Evolutionary conservation across 371 early-diverging fungal genomes (phyloP).

Genomic region (Rhizomucor pusillus): DNA sequence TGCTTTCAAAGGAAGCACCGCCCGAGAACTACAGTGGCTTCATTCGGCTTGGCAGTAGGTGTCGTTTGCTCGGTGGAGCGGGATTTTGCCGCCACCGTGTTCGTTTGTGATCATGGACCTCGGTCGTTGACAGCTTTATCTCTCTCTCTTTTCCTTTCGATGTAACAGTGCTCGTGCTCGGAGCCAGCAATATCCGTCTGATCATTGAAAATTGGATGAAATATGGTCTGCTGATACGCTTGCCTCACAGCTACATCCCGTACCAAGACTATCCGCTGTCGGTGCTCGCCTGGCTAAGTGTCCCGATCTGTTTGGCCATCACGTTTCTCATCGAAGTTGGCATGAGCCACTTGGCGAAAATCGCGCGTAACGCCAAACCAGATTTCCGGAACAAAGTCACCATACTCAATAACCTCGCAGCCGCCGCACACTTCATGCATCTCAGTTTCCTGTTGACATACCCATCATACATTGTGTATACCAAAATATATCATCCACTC

Average conservation of each 20-base stretch:
- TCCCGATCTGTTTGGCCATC: conserved; percentile 51
- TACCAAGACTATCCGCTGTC: conserved; percentile 55
- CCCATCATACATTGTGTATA: conserved; percentile 71
- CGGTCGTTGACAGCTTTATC: not conserved
- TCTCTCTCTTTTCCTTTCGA: not conserved
- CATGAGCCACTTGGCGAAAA: conserved; percentile 31
- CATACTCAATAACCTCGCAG: conserved; percentile 29
- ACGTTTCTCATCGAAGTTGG: conserved; percentile 59
- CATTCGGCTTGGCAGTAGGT: conserved; percentile 63
- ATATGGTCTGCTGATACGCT: conserved; percentile 78
- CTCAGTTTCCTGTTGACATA: conserved; percentile 54
- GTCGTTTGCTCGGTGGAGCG: no score
- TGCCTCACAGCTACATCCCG: conserved; percentile 59
- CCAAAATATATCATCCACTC: conserved; percentile 70
- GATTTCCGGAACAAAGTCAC: conserved; percentile 34
- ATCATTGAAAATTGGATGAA: conserved; percentile 87
- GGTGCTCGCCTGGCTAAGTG: conserved; percentile 46
- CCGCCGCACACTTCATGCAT: conserved; percentile 52
- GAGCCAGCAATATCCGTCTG: conserved; percentile 80
- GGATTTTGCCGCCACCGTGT: no score
- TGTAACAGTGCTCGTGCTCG: conserved; percentile 69
- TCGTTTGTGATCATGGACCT: no score
- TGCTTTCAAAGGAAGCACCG: conserved; percentile 73
- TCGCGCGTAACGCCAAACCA: conserved; percentile 32
- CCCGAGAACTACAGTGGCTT: conserved; percentile 76